Base-by-base conservation (phyloP, 2,329 filamentous ascomycete species). In the Colletotrichum godetiae region DNA sequence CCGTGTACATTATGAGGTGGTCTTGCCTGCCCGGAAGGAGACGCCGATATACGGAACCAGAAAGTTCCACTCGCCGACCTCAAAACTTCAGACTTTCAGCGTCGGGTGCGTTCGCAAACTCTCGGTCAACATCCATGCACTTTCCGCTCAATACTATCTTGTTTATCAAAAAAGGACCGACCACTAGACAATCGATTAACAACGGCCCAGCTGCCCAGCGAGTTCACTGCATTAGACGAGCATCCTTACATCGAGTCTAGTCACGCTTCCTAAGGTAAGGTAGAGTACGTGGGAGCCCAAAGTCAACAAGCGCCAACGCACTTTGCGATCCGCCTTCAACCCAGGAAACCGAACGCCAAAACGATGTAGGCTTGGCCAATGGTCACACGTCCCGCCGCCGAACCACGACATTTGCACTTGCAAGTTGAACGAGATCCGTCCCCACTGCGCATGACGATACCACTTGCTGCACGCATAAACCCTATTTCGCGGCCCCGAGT, bases 391-490 rank as follows among this genome's bases (percentile, higher is more conserved):
- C 56, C 56, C 27, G 57, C 22, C 53, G 42, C 55, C 67, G 15
- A 59, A 27, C 65, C 22, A 62, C 46, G 33, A 56, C 29, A 22
- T 33, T 35, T 49, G 68, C 42, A 22, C 27, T 27, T 27, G 27
- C 33, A 19, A 42, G 37, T 33, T 52, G n/a, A 19, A 49, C 49
- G 63, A n/a, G 58, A 57, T 57, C 49, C 58, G 29, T 46, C 49
- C 49, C 57, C 33, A 33, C 56, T 46, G 49, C 27, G 52, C 58
- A 68, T 62, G 46, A 72, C 49, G 37, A 60, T 62, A 49, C 65
- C 56, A 31, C 37, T 31, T 5, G 31, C 56, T 71, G 46, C 61
- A 67, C 62, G 22, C 69, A 63, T 62, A 24, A 53, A 72, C 58
- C 65, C 64, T 62, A 52, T 49, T 58, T 42, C 64, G 27, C 42